Evolutionary conservation across 2,329 filamentous ascomycete genomes (phyloP), one percentile per base, ranked within the genome.

Genomic region (Claviceps sp.): DNA sequence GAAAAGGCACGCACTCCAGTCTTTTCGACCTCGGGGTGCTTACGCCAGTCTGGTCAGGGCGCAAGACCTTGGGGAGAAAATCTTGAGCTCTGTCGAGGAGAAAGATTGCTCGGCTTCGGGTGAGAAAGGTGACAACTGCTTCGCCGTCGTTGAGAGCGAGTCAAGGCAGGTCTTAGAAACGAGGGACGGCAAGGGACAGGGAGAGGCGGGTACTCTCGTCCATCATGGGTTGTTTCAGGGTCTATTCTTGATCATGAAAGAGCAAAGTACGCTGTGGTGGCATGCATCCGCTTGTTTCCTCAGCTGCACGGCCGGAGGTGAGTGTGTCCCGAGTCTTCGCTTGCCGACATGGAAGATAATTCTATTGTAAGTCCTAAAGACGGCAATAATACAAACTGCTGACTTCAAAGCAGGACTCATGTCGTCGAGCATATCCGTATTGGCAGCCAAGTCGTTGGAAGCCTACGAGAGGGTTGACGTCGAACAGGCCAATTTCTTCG

Each of bases 1-100:
- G 86, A 61, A 70, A 79, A 56, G 83, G 82, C 0, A 79, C 74
- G 0, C 83, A 86, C 53, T 70, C 77, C 5, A 69, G 78, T 48
- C 69, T 85, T 0, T 64, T 85, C 9, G 59, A 64, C 1, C 62
- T 65, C 11, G 66, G 61, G 67, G 78, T 0, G 64, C 77, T 11
- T 83, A 84, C 55, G 69, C 67, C 6, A 65, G 67, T 4, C 67
- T 82, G 2, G 77, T 82, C 4, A 58, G 61, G 20, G 62, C 68
- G 1, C 70, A 73, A 52, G 66, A 71, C 52, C 62, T 73, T n/a
- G 60, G 60, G 8, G 55, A 61, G 47, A 56, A 20, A 8, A 18
- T n/a, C 9, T 18, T 26, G 6, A 7, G 54, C 0, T 50, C 37
- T 5, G 42, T 38, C n/a, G 42, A 53, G 0, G 41, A 40, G 0